Evolutionary conservation across 2,329 filamentous ascomycete species (phyloP), one percentile per base, ranked within the genome.

Genomic region (Mollisia scopiformis): DNA sequence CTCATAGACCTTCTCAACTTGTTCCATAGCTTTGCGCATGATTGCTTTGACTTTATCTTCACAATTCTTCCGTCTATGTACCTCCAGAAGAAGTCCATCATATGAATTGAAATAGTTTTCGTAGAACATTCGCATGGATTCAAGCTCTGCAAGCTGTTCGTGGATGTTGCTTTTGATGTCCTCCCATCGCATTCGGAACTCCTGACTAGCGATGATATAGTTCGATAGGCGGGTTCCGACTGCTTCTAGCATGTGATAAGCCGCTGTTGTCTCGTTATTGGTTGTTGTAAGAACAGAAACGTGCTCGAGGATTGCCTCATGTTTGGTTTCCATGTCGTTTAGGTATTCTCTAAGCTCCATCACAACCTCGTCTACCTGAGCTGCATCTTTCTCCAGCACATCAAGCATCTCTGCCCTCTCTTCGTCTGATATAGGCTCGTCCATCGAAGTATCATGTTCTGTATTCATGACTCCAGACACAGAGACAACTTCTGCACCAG

Each of bases 101-200:
- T 99, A 98, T 0, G 93, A 92, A 55, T 87, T 84, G 21, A 91
- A 82, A 70, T 98, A 99, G 19, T 89, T 88, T 62, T 94, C 90
- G 75, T 97, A 98, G 69, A 97, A 92, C n/a, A 85, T 80, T 11
- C 87, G 83, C 69, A 97, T 84, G 23, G 86, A 85, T 55, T 89
- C 87, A 75, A 98, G 89, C 70, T 96, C 92, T 10, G 83, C 79
- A 41, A 97, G 84, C 68, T 88, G 90, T 16, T 78, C 80, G 35
- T 83, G 80, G 25, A 98, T 90, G 19, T 82, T 82, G 3, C 85
- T 83, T 65, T 88, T 88, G 66, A 96, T 92, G 61, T 89, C 86
- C 28, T 85, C 83, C 92, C 94, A 97, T 2, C 84, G 77, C 23
- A 80, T 77, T 35, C 81, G 79, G 71, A 91, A 93, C 62, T 88